Evolutionary conservation across 2,329 filamentous ascomycete genomes (phyloP).

Genomic region (Microthyrium microscopicum): DNA sequence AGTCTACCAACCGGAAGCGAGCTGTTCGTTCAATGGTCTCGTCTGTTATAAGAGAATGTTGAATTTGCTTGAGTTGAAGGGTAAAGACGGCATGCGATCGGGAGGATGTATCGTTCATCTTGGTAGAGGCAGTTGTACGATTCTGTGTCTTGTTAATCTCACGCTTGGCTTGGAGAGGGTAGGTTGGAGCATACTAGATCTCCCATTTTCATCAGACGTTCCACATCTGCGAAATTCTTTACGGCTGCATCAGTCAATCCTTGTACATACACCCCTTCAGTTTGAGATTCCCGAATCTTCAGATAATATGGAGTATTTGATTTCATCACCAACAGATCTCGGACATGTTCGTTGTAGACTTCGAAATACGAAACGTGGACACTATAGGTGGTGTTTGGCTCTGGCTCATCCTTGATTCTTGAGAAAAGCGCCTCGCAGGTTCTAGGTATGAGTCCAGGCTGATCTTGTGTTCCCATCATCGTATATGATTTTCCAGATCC

Average conservation of each 20-base stretch:
- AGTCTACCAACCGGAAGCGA: slow-evolving; percentile 83
- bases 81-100: slow-evolving; percentile 96
- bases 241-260: slow-evolving; percentile 89
- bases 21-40: slow-evolving; percentile 92
- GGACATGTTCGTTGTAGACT: slow-evolving; percentile 98
- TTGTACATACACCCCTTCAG: slow-evolving; percentile 91
- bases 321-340: slow-evolving; percentile 66
- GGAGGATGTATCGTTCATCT: slow-evolving; percentile 98
- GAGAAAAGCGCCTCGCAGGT: slow-evolving; percentile 95
- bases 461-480: slow-evolving; percentile 78
- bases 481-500: slow-evolving; percentile 97
- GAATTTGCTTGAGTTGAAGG: slow-evolving; percentile 94
- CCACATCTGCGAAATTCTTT: slow-evolving; percentile 69
- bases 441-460: slow-evolving; percentile 81
- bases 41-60: slow-evolving; percentile 93
- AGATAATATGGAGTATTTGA: slow-evolving; percentile 69
- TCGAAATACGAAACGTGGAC: slow-evolving; percentile 98
- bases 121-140: slow-evolving; percentile 80
- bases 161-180: neutral
- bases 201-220: slow-evolving; percentile 79
- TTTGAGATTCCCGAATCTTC: slow-evolving; percentile 90
- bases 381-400: slow-evolving; percentile 86
- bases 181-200: slow-evolving; percentile 36
- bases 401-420: slow-evolving; percentile 70
- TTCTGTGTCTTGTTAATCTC: no score